Evolutionary conservation across 805 yeast genomes (phyloP).

Genomic region (Suhomyces faveliae): DNA sequence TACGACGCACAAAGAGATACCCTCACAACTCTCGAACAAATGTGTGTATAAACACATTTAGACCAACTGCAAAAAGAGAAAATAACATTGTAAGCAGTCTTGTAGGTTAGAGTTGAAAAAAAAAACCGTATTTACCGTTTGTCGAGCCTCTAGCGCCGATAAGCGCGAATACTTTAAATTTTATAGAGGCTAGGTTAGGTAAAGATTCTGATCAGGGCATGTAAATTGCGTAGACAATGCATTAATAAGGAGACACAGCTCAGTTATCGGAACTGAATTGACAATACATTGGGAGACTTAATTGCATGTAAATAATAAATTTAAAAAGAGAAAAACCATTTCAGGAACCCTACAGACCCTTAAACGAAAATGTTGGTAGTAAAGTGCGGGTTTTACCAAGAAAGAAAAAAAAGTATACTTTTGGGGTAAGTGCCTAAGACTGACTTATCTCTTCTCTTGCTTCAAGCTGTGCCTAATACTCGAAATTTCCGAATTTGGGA

Average conservation of each 20-base stretch:
- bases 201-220: no score
- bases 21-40: neutral
- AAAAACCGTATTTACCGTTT: neutral
- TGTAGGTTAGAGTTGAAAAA: neutral
- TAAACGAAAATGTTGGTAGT: neutral
- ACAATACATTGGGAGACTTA: neutral
- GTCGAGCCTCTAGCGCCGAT: neutral
- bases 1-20: neutral
- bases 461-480: neutral
- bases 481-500: neutral
- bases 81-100: neutral
- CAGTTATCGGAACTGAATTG: neutral
- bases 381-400: neutral
- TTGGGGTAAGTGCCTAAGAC: neutral
- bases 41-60: neutral
- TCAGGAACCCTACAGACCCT: constrained; percentile 1
- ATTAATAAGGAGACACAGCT: neutral
- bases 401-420: neutral
- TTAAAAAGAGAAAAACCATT: neutral
- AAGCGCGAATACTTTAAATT: neutral
- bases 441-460: neutral
- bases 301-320: neutral
- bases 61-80: neutral
- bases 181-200: neutral
- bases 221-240: no score